These are phyloP conservation scores for Fraxinus anomala DNA, from an alignment of 257 asterid species.

Conservation along the genomic window DNA sequence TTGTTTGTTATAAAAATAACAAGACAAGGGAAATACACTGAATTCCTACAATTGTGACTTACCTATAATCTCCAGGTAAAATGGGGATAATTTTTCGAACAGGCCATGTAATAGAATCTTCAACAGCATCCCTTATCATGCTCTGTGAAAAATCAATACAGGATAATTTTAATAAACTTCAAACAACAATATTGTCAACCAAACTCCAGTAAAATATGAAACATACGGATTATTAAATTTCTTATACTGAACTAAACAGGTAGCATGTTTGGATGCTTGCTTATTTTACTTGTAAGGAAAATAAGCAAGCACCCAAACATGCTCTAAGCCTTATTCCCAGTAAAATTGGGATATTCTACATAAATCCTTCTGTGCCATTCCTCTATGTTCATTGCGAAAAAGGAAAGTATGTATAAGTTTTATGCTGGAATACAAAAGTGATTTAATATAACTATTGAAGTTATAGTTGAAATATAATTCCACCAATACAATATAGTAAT, in stretches of 20 bases:
- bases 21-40: constrained; percentile 8
- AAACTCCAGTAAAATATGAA: neutral
- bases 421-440: neutral
- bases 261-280: neutral
- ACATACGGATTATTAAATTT: neutral
- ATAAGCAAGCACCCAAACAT: neutral
- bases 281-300: neutral
- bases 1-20: neutral
- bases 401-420: neutral
- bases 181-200: neutral
- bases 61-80: constrained; percentile 84
- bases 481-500: neutral
- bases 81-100: constrained; percentile 82
- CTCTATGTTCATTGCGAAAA: neutral
- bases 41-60: constrained; percentile 18
- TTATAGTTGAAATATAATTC: neutral
- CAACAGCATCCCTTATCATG: constrained; percentile 76
- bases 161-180: neutral
- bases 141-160: constrained; percentile 45
- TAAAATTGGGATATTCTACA: neutral
- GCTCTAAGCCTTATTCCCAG: neutral
- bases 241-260: neutral
- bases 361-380: neutral
- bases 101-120: constrained; percentile 86
- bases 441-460: neutral